Conservation (phyloP, 2,329 filamentous ascomycete genomes). For the Iodosphaeria phyllophila region DNA sequence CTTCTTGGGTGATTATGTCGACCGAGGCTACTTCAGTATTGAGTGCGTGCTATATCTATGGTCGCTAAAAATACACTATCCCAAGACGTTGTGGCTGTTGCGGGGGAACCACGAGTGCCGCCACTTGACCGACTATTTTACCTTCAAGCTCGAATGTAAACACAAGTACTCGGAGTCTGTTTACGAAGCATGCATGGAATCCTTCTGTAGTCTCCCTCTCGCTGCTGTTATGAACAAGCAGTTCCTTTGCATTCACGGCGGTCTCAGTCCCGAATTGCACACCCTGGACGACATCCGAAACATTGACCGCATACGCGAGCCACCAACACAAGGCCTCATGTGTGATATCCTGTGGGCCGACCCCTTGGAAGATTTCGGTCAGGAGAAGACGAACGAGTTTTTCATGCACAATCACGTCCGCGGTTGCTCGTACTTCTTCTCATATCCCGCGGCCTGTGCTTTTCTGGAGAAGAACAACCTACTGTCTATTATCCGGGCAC, state of each 20-base stretch:
- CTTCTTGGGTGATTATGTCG: conserved; percentile 95
- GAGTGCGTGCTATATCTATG: conserved; percentile 97
- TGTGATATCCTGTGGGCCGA: conserved; percentile 99
- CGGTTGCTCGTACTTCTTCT: conserved; percentile 98
- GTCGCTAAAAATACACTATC: conserved; percentile 98
- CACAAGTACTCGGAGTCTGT: conserved; percentile 96
- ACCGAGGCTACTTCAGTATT: conserved; percentile 96
- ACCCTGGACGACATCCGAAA: conserved; percentile 86
- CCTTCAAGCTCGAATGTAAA: conserved; percentile 98
- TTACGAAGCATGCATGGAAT: conserved; percentile 97
- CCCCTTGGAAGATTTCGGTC: conserved; percentile 92
- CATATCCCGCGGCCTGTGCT: conserved; percentile 87
- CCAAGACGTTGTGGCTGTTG: conserved; percentile 89
- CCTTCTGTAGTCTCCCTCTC: conserved; percentile 83
- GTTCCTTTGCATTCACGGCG: conserved; percentile 95
- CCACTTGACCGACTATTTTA: conserved; percentile 98
- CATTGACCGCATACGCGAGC: conserved; percentile 96
- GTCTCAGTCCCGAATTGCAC: conserved; percentile 86
- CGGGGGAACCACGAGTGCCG: conserved; percentile 97
- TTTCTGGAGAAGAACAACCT: conserved; percentile 99
- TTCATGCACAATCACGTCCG: conserved; percentile 97
- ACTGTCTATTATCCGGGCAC: conserved; percentile 87
- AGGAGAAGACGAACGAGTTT: conserved; percentile 95
- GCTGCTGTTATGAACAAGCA: conserved; percentile 99
- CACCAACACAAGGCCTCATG: conserved; percentile 94